Evolutionary conservation across 2,329 filamentous ascomycete species (phyloP), one percentile per base, ranked within the genome.

Genomic region (Exophiala dermatitidis): DNA sequence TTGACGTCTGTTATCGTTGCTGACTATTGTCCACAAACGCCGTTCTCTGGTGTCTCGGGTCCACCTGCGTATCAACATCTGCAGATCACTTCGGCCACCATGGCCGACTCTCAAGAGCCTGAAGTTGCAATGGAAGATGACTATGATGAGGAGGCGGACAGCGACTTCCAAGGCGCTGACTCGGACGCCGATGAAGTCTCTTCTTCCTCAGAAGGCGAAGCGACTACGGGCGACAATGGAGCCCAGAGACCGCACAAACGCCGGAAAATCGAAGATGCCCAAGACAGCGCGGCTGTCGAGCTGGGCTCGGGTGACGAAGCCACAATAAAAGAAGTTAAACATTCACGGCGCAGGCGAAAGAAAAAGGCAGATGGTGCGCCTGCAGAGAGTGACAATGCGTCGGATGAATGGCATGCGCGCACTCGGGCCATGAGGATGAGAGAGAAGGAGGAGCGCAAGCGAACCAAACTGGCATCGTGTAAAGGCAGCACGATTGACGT

Each of bases 221-320:
- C 46, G 4, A 31, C 48, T 12, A 30, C 52, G 8, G 43, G 29
- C n/a, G 34, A 36, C 10, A 37, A 46, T 29, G 30, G 40, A n/a
- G 26, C 41, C n/a, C 43, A 38, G 6, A 48, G 55, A 32, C 55
- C 55, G 19, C 52, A 40, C 29, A 57, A 57, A 38, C 47, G 52
- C 63, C 60, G 9, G 65, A 65, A 53, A 33, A 31, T 45, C 30
- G 53, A 47, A 52, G 50, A 34, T 58, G 56, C 28, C 55, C 51
- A 3, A 58, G 57, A 3, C 62, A 65, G n/a, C 68, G 4, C 43
- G 29, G 43, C 68, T 6, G 66, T 67, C 4, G 74, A 72, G 36
- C 65, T 80, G 3, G 75, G 79, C 53, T 80, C 78, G 5, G 78
- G 78, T 2, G 78, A 81, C 60, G 78, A 81, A 60, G 73, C 68